phyloP scores from a whole-genome alignment of 2,329 filamentous ascomycete species.

The Tolypocladium cylindrosporum region DNA sequence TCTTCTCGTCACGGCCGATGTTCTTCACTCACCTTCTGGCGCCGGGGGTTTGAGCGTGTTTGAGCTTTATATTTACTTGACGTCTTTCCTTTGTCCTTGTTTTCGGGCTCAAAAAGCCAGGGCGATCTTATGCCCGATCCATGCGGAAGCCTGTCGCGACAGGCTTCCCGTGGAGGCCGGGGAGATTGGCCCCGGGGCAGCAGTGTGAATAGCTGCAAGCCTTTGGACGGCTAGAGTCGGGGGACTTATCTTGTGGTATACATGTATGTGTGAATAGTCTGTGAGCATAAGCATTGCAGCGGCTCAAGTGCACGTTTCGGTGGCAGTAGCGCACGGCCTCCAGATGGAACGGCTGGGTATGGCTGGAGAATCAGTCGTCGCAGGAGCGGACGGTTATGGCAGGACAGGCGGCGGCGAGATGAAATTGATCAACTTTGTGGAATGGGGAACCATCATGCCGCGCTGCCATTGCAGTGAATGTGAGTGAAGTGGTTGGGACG shows the following conservation, averaged over 20 bases:
- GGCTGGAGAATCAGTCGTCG: background rate
- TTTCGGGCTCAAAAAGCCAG: constrained; percentile 6
- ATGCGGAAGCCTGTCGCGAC: background rate
- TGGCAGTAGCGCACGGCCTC: background rate
- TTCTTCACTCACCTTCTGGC: background rate
- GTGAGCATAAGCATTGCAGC: background rate
- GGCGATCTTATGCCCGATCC: background rate
- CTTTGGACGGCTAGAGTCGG: background rate
- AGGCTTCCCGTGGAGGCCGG: background rate
- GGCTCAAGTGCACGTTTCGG: background rate
- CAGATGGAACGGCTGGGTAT: background rate
- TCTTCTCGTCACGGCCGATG: background rate
- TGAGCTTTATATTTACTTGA: constrained; percentile 1
- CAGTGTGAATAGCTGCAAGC: background rate
- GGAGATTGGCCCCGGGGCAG: background rate
- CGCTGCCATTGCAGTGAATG: background rate
- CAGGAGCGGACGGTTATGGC: background rate
- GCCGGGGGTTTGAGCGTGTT: constrained; percentile 2
- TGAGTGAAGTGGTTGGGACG: background rate
- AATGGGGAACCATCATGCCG: background rate
- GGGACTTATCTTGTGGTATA: background rate
- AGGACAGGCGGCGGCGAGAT: background rate
- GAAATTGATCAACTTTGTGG: constrained; percentile 3
- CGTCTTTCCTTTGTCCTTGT: constrained; percentile 2
- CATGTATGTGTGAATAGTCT: constrained; percentile 1